Evolutionary conservation across 768 basidiomycete species (phyloP).

Genomic region (Phlegmacium glaucopus): DNA sequence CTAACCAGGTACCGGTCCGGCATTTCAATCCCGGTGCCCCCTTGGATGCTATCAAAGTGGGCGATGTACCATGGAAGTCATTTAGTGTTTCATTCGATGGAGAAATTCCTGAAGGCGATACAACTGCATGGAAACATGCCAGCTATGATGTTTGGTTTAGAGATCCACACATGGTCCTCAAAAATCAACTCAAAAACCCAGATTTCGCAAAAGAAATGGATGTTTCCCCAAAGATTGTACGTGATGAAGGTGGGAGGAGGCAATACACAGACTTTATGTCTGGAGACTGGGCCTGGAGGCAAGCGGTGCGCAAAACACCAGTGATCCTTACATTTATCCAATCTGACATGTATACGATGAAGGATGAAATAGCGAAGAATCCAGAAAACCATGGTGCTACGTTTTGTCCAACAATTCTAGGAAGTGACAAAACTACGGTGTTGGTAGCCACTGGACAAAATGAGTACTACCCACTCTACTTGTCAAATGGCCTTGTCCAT

Average conservation of each 20-base stretch:
- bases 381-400: constrained; percentile 25
- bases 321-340: constrained; percentile 5
- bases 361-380: constrained; percentile 26
- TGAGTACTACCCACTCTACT: constrained; percentile 35
- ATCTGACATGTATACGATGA: not conserved
- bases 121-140: too few species aligned
- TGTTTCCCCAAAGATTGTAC: constrained; percentile 4
- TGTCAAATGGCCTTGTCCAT: constrained; percentile 23
- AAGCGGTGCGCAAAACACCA: too few species aligned
- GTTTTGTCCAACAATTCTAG: constrained; percentile 28
- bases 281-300: constrained; percentile 29
- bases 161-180: too few species aligned
- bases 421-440: constrained; percentile 41
- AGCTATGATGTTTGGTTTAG: too few species aligned
- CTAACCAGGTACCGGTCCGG: too few species aligned
- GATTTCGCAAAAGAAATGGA: constrained; percentile 2
- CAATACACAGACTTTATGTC: constrained; percentile 32
- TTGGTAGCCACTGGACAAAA: constrained; percentile 37
- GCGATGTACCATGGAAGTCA: too few species aligned
- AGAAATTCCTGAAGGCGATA: too few species aligned
- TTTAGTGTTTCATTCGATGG: too few species aligned
- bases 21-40: too few species aligned
- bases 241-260: constrained; percentile 1
- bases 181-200: too few species aligned
- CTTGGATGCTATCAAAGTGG: too few species aligned